Base-by-base conservation (phyloP, 1,284 basidiomycete species). In the Gymnopus androsaceus region DNA sequence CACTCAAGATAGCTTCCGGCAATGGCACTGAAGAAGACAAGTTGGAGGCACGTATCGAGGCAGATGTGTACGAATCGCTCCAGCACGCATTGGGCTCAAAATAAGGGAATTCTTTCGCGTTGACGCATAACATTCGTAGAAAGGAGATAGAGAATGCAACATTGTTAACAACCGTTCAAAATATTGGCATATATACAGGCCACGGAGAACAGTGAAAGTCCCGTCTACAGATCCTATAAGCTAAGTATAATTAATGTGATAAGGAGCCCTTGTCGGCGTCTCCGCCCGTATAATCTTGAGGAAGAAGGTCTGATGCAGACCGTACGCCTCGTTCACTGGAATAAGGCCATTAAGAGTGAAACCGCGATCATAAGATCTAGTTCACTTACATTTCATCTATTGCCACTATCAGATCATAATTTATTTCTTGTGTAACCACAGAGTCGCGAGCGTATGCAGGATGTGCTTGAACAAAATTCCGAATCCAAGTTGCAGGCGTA, bases 41-140 rank as follows among this genome's bases (percentile, higher is more conserved):
- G 82, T 80, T 90, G 60, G 95, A 96, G 78, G 96, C 95, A 49
- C 85, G 89, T 67, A 88, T 98, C 73, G 96, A 98, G 77, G 90
- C 92, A 49, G 94, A 97, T 70, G 95, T 99, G 62, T 98, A 94
- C 72, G 95, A 98, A 78, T 87, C 94, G 50, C 79, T 99, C 63
- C 95, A 98, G 74, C 82, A 92, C 64, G 94, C 95, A n/a, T 44
- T 61, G 25, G 59, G 54, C 15, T 58, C 59, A 36, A 58, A 55
- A 34, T 61, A 57, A 50, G 50, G 17, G 11, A 25, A 4, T 9
- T n/a, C 8, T 33, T 36, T 47, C 30, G 17, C 45, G 15, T 28
- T 17, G 9, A 31, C 44, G 11, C 23, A 42, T 21, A 27, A 11
- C 41, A 30, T n/a, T 9, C 36, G 15, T 21, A 21, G 46, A 30